phyloP scores from a whole-genome alignment of 2,329 filamentous ascomycete genomes.

The Verticillium nonalfalfae region DNA sequence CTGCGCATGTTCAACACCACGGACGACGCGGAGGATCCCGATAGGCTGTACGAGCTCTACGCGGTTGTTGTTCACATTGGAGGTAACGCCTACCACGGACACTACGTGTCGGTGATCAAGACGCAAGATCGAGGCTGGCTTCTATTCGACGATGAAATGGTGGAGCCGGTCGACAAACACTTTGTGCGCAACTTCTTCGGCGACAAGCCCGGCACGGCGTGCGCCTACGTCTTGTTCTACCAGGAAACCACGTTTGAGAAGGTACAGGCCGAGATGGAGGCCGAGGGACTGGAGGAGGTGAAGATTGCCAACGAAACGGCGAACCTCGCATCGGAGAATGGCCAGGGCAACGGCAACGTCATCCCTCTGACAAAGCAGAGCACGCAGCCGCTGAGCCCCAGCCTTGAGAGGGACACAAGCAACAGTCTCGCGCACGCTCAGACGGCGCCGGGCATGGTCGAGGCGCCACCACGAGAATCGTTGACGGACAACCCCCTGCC shows the following conservation, averaged over 20 bases:
- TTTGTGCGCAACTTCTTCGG: conserved; percentile 98
- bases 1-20: conserved; percentile 96
- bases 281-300: conserved; percentile 63
- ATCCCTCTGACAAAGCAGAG: conserved; percentile 41
- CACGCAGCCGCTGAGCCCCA: conserved; percentile 39
- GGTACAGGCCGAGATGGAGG: conserved; percentile 72
- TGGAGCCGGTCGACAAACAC: conserved; percentile 93
- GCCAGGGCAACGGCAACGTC: conserved; percentile 31
- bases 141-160: conserved; percentile 96
- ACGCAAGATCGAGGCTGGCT: conserved; percentile 94
- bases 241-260: conserved; percentile 76
- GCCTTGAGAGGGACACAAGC: conserved; percentile 35
- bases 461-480: neutral
- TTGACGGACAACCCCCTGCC: neutral
- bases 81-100: conserved; percentile 92
- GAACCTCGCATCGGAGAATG: conserved; percentile 44
- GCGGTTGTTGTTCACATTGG: conserved; percentile 97
- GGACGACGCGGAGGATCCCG: conserved; percentile 87
- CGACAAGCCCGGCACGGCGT: conserved; percentile 83
- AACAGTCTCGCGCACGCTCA: conserved; percentile 53
- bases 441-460: conserved; percentile 48
- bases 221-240: conserved; percentile 96
- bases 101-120: conserved; percentile 97
- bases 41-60: conserved; percentile 92
- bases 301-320: conserved; percentile 50